A percentile compares a stretch with the other conserved stretches of the same genome.
Conservation (phyloP, 495 filamentous ascomycete genomes). For the Penicillium roqueforti region DNA sequence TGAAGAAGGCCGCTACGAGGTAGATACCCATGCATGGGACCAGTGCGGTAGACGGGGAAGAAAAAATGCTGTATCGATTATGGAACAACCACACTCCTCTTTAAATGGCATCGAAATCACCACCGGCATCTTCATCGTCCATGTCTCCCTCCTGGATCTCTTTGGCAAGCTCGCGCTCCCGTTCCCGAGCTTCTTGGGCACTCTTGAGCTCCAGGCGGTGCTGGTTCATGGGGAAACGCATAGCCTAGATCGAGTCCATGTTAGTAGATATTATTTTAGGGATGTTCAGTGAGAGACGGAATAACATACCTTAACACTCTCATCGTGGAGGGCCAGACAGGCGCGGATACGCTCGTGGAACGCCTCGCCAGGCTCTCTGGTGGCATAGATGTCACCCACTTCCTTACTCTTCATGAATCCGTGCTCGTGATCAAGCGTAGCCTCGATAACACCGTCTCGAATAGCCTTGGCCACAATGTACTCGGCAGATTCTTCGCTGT, state of each 20-base stretch:
- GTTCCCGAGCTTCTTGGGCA: slow-evolving; percentile 91
- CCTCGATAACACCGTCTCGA: slow-evolving; percentile 95
- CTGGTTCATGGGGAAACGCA: slow-evolving; percentile 99
- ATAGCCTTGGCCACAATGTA: slow-evolving; percentile 99
- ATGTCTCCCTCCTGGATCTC: slow-evolving; percentile 98
- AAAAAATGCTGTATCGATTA: slow-evolving; percentile 21
- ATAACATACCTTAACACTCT: slow-evolving; percentile 84
- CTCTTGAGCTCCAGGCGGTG: slow-evolving; percentile 97
- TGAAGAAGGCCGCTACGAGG: slow-evolving; percentile 23
- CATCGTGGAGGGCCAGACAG: slow-evolving; percentile 86
- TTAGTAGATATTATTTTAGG: too few relatives aligned
- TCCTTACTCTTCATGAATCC: slow-evolving; percentile 99
- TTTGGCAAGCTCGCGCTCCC: slow-evolving; percentile 94
- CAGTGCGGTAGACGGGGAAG: slow-evolving; percentile 9
- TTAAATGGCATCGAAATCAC: slow-evolving; percentile 97
- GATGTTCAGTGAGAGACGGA: not conserved
- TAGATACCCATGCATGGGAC: slow-evolving; percentile 16
- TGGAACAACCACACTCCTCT: slow-evolving; percentile 6
- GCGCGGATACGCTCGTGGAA: slow-evolving; percentile 96
- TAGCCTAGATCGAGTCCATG: slow-evolving; percentile 56
- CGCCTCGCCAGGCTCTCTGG: slow-evolving; percentile 88
- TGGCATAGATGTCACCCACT: slow-evolving; percentile 89
- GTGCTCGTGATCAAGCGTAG: slow-evolving; percentile 85
- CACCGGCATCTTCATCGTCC: slow-evolving; percentile 94
- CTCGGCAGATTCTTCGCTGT: slow-evolving; percentile 92